Conservation (phyloP, 768 basidiomycete genomes). For the Glaciozyma antarctica region DNA sequence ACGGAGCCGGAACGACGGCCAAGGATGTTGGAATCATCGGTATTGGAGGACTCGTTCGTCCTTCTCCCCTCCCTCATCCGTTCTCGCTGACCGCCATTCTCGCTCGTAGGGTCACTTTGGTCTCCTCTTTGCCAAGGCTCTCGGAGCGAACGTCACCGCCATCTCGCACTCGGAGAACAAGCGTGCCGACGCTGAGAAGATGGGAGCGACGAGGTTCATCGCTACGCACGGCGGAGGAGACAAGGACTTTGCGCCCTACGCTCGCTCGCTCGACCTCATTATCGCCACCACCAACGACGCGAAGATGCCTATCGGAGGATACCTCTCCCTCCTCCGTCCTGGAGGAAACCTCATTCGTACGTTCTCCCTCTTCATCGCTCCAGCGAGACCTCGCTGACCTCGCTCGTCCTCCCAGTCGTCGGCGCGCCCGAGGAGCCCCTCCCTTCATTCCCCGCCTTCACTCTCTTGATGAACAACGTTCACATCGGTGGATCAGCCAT, state of each 20-base stretch:
- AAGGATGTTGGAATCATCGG: slow-evolving; percentile 59
- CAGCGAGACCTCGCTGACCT: neutral
- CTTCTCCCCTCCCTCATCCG: neutral
- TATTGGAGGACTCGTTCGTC: slow-evolving; percentile 47
- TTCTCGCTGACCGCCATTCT: neutral
- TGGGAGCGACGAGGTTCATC: slow-evolving; percentile 52
- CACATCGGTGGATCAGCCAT: slow-evolving; percentile 32
- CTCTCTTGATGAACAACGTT: slow-evolving; percentile 21
- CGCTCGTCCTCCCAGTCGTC: neutral
- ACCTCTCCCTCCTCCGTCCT: slow-evolving; percentile 49
- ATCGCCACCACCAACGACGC: slow-evolving; percentile 41
- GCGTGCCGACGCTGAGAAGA: slow-evolving; percentile 46
- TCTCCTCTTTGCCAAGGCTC: slow-evolving; percentile 47
- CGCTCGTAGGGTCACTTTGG: slow-evolving; percentile 26
- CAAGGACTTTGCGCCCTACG: slow-evolving; percentile 36
- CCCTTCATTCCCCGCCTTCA: slow-evolving; percentile 20
- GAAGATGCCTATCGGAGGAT: slow-evolving; percentile 47
- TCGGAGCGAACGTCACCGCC: slow-evolving; percentile 53
- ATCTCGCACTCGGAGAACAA: slow-evolving; percentile 52
- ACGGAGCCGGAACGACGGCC: slow-evolving; percentile 48
- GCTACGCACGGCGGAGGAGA: slow-evolving; percentile 42
- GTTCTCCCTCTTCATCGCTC: slow-evolving; percentile 45
- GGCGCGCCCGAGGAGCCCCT: slow-evolving; percentile 32
- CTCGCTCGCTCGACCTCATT: slow-evolving; percentile 42
- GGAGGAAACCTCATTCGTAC: slow-evolving; percentile 53